A percentile compares a stretch with the other conserved stretches of the same genome.
phyloP scores from a whole-genome alignment of 1,284 basidiomycete genomes.

The Apiotrichum montevideense region DNA sequence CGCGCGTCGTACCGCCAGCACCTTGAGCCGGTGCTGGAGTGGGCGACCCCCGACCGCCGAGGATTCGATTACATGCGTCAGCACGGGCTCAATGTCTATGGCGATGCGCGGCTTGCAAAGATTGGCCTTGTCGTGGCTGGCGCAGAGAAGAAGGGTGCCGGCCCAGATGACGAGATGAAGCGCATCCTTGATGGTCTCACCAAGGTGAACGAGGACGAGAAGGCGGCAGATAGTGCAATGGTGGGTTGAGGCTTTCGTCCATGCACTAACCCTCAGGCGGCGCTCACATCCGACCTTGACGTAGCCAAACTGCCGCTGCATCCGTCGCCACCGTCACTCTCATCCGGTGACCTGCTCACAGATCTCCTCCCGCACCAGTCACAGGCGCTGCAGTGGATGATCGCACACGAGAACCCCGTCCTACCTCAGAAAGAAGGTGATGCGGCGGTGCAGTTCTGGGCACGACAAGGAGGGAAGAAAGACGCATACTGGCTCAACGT shows the following conservation, averaged over 20 bases:
- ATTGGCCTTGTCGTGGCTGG: neutral
- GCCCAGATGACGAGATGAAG: conserved; percentile 42
- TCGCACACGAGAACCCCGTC: conserved; percentile 65
- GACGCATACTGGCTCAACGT: conserved; percentile 52
- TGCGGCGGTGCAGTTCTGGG: conserved; percentile 81
- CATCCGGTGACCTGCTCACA: conserved; percentile 60
- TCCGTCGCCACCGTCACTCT: conserved; percentile 60
- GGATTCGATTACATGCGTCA: conserved; percentile 46
- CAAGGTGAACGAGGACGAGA: conserved; percentile 64
- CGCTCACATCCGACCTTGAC: conserved; percentile 36
- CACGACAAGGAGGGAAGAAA: conserved; percentile 55
- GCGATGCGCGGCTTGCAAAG: conserved; percentile 1
- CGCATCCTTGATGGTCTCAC: conserved; percentile 49
- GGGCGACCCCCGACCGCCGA: conserved; percentile 64
- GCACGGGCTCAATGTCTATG: conserved; percentile 5
- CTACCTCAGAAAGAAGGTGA: conserved; percentile 62
- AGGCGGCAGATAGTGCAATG: conserved; percentile 58
- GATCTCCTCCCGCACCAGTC: conserved; percentile 70
- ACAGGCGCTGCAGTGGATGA: conserved; percentile 56
- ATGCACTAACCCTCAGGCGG: conserved; percentile 22
- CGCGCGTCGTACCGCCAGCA: conserved; percentile 51
- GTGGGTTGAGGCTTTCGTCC: conserved; percentile 16
- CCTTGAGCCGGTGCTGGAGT: conserved; percentile 61
- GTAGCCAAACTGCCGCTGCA: conserved; percentile 34
- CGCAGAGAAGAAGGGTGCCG: neutral